phyloP scores from a whole-genome alignment of 176 grass and related monocot species.

The Oryza officinalis region DNA sequence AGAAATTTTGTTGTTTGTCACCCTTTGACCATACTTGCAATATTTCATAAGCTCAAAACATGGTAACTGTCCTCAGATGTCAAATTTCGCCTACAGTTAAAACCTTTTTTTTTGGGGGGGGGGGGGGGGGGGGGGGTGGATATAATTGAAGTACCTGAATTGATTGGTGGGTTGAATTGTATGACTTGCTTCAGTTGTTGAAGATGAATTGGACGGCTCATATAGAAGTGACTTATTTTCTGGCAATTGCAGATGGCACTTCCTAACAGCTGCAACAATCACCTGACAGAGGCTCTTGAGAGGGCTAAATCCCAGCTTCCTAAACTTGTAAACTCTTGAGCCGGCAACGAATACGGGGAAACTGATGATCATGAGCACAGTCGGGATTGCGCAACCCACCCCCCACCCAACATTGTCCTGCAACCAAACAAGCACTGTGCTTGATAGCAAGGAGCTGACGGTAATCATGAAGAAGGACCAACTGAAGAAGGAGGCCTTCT shows the following conservation, averaged over 20 bases:
- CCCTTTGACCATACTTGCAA: neutral
- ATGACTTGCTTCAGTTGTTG: neutral
- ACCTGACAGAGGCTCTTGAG: constrained; percentile 5
- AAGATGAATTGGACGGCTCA: no score
- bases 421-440: no score
- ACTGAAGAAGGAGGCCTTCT: no score
- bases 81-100: neutral
- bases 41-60: neutral
- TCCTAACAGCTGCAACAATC: constrained; percentile 25
- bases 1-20: neutral
- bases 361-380: neutral
- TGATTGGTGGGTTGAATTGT: constrained; percentile 29
- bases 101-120: neutral
- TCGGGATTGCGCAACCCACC: no score
- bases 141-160: constrained; percentile 13
- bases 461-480: no score
- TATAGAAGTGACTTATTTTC: no score
- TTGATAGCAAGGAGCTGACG: no score
- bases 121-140: no score
- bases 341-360: neutral
- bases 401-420: no score
- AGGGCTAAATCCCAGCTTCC: constrained; percentile 19
- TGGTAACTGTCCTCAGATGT: neutral
- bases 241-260: neutral
- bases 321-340: constrained; percentile 9